Evolutionary conservation across 768 basidiomycete genomes (phyloP).

Genomic region (Leccinum truebloodii): DNA sequence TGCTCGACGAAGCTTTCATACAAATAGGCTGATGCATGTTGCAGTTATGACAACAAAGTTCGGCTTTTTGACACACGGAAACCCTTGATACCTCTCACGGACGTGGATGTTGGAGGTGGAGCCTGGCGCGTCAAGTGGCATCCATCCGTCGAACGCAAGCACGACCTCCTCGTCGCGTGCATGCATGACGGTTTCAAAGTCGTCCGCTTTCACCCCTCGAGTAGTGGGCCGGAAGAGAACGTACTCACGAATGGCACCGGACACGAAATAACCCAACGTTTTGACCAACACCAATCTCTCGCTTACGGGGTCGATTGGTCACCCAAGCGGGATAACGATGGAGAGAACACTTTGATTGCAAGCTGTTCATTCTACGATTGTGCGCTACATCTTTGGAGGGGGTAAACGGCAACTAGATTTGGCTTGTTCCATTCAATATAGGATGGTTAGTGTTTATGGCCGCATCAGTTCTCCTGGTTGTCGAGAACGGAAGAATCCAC

Average conservation of each 20-base stretch:
- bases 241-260: constrained; percentile 15
- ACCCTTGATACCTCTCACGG: constrained; percentile 52
- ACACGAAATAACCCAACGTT: constrained; percentile 52
- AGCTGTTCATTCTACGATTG: constrained; percentile 98
- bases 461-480: constrained; percentile 1
- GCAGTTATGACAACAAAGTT: constrained; percentile 82
- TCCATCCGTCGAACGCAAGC: constrained; percentile 61
- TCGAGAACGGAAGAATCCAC: constrained; percentile 1
- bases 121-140: constrained; percentile 98
- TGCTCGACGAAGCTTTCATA: background rate
- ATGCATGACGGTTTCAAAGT: constrained; percentile 99
- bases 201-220: constrained; percentile 34
- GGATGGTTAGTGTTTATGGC: background rate
- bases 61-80: constrained; percentile 83
- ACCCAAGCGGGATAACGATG: constrained; percentile 35
- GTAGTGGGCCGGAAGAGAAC: background rate
- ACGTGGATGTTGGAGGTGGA: constrained; percentile 81
- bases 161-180: constrained; percentile 87
- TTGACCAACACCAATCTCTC: constrained; percentile 77
- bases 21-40: background rate
- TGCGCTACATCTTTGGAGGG: constrained; percentile 75
- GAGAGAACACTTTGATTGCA: constrained; percentile 57
- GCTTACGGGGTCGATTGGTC: constrained; percentile 96
- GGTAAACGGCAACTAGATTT: constrained; percentile 37
- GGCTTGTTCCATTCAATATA: background rate